These are phyloP conservation scores for Spergularia bocconei DNA, from an alignment of 148 eudicot genomes.

Conservation along the genomic window DNA sequence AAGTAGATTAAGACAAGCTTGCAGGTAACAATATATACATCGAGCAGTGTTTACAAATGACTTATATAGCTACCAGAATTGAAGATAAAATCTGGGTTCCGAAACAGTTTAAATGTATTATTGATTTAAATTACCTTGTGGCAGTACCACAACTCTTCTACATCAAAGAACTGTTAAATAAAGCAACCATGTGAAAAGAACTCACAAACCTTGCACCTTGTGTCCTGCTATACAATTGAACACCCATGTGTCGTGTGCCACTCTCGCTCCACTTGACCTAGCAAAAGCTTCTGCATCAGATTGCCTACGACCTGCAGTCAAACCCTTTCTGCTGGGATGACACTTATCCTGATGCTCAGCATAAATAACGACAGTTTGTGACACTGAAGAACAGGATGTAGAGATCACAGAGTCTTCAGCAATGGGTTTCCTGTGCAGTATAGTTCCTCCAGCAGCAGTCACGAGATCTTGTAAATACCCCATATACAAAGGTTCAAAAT, in stretches of 20 bases:
- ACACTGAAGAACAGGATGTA: slow-evolving; percentile 12
- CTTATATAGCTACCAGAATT: too few species aligned
- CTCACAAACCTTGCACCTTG: slow-evolving; percentile 44
- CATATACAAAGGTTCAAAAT: slow-evolving; percentile 64
- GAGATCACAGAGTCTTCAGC: slow-evolving; percentile 28
- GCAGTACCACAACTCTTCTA: not conserved
- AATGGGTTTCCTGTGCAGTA: slow-evolving; percentile 79
- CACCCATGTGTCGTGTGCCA: slow-evolving; percentile 72
- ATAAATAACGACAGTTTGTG: slow-evolving; percentile 50
- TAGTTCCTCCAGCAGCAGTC: slow-evolving; percentile 70
- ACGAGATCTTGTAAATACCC: slow-evolving; percentile 80
- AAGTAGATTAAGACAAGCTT: too few species aligned
- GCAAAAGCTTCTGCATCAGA: slow-evolving; percentile 75
- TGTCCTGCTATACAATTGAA: slow-evolving; percentile 76
- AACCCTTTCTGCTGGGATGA: slow-evolving; percentile 33
- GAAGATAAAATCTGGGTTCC: too few species aligned
- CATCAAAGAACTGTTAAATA: not conserved
- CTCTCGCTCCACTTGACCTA: slow-evolving; percentile 43
- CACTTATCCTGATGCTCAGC: slow-evolving; percentile 60
- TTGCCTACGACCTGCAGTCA: slow-evolving; percentile 38
- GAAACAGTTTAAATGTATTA: too few species aligned
- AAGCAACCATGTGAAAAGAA: not conserved
- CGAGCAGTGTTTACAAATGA: too few species aligned
- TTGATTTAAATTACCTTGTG: not conserved
- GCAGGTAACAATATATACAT: too few species aligned